A percentile compares a stretch with the other conserved stretches of the same genome.
These are phyloP conservation scores for Talaromyces pinophilus DNA, from an alignment of 2,329 filamentous ascomycete genomes.

Conservation along the genomic window DNA sequence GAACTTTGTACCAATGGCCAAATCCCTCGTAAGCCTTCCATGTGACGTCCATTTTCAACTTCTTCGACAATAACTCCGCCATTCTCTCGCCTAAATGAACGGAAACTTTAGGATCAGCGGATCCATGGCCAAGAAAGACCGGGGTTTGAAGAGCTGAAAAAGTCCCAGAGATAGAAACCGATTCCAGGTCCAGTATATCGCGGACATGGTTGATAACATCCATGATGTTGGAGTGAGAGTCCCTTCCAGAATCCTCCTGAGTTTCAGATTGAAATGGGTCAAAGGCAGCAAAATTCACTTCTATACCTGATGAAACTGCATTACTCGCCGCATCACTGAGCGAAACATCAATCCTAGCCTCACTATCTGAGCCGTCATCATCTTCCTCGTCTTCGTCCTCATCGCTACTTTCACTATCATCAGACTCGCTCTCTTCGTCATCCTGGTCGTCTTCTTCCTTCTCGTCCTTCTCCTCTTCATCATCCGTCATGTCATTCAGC, in stretches of 20 bases:
- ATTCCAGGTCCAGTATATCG: background rate
- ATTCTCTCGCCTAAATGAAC: conserved; percentile 8
- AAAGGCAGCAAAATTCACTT: background rate
- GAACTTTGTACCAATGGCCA: conserved; percentile 54
- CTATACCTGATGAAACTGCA: background rate
- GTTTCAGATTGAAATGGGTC: background rate
- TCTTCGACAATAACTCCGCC: conserved; percentile 7
- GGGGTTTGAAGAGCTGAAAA: background rate
- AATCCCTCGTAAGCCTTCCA: conserved; percentile 46
- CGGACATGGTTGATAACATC: background rate
- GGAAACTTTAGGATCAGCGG: conserved; percentile 1
- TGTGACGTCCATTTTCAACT: conserved; percentile 21
- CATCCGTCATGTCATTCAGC: conserved; percentile 35
- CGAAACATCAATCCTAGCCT: background rate
- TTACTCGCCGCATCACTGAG: background rate
- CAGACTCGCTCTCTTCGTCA: background rate
- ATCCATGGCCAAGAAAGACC: background rate
- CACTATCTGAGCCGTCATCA: background rate
- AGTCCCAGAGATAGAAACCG: background rate
- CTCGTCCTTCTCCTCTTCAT: conserved; percentile 20
- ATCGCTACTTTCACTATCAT: conserved; percentile 10
- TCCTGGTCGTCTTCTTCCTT: background rate
- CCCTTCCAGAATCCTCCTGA: background rate
- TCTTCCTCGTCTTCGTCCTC: conserved; percentile 13
- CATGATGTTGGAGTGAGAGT: background rate